phyloP scores from a whole-genome alignment of 768 basidiomycete genomes.

The Lactifluus echinatus region DNA sequence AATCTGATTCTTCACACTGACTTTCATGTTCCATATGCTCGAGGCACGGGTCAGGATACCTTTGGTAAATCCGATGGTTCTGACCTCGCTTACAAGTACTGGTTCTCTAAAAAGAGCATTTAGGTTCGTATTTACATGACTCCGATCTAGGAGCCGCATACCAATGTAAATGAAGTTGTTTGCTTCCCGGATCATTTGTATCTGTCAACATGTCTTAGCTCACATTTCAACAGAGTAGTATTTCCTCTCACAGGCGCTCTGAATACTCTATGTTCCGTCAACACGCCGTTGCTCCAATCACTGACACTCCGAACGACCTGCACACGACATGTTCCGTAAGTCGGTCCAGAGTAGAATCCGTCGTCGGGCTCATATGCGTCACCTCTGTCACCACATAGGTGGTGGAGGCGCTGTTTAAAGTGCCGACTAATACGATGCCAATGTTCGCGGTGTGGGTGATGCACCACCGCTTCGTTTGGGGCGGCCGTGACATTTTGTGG shows the following conservation, averaged over 20 bases:
- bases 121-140: not conserved
- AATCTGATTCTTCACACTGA: slow-evolving; percentile 74
- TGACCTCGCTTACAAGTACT: slow-evolving; percentile 63
- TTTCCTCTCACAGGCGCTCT: slow-evolving; percentile 72
- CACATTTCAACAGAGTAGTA: not conserved
- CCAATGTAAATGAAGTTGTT: slow-evolving; percentile 91
- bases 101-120: slow-evolving; percentile 44
- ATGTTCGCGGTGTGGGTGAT: slow-evolving; percentile 62
- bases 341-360: slow-evolving; percentile 31
- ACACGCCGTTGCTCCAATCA: slow-evolving; percentile 92
- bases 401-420: slow-evolving; percentile 27
- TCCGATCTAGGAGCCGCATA: slow-evolving; percentile 27
- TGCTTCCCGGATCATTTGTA: slow-evolving; percentile 72
- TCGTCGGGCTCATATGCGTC: slow-evolving; percentile 31
- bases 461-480: slow-evolving; percentile 58
- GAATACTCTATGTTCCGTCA: slow-evolving; percentile 87
- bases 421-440: slow-evolving; percentile 35
- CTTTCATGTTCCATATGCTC: slow-evolving; percentile 69
- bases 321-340: slow-evolving; percentile 51
- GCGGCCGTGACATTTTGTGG: slow-evolving; percentile 58
- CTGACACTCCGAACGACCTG: slow-evolving; percentile 81
- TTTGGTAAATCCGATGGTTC: not conserved
- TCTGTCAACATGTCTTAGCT: slow-evolving; percentile 35
- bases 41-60: slow-evolving; percentile 4
- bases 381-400: slow-evolving; percentile 23